Base-by-base conservation (phyloP, 1,284 basidiomycete genomes). In the Boletellus deceptivus region DNA sequence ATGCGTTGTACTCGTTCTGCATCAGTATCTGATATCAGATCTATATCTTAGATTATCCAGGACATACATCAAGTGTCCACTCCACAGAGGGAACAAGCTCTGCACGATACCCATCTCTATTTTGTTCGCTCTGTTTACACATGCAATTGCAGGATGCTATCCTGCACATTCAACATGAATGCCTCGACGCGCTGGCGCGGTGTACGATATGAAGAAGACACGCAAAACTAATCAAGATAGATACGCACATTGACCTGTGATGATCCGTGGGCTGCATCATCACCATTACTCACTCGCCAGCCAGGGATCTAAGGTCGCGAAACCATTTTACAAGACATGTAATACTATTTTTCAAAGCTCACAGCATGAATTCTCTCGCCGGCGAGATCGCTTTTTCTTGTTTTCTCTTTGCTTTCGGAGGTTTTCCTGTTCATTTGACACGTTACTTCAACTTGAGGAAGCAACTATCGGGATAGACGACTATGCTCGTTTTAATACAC, bases 181-280 rank as follows among this genome's bases (percentile, higher is more conserved):
- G 9, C 40, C 29, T 46, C 4, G 36, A 59, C 43, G 53, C 53
- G 52, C 51, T 43, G 59, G 49, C 53, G 53, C 52, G 22, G 22
- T 67, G 64, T 67, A 67, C 46, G 39, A 65, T 58, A 65, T 27
- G 46, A 42, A 16, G 35, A 52, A 35, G 37, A 43, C 43, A 41
- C 22, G 7, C 39, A 49, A 5, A 46, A 37, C 34, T 10, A 14
- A 39, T n/a, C 31, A 14, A 16, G 27, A 44, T 42, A 31, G 29
- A 31, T 8, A 31, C 10, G 24, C 29, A 31, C 29, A 24, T 29
- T 22, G 22, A 47, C 25, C 14, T 25, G 29, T 9, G 16, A 42
- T 24, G 24, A 42, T 35, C 43, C 4, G 4, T 31, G 22, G 40
- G 35, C 18, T 35, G 35, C 3, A 39, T 40, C 14, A 11, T 5